Evolutionary conservation across 306 rosid species (phyloP).

Genomic region (Trichosanthes truncata): DNA sequence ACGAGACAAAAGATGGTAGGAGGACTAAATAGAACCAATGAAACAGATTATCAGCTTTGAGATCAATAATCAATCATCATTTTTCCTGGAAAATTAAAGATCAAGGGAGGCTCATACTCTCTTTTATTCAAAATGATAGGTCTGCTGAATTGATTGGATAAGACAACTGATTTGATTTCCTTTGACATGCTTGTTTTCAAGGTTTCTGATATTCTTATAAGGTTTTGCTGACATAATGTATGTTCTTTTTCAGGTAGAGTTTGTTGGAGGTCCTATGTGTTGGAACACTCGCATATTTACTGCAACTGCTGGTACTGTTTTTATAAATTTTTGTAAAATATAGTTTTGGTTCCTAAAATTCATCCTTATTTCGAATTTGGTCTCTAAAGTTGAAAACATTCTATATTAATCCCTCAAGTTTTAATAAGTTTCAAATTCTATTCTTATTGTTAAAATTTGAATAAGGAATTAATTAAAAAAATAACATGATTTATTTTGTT

Average conservation of each 20-base stretch:
- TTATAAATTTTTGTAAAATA: neutral
- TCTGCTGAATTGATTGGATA: neutral
- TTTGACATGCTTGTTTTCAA: neutral
- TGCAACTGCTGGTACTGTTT: constrained; percentile 65
- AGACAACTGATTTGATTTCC: neutral
- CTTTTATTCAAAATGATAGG: neutral
- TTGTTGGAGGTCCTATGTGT: constrained; percentile 97
- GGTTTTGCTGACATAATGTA: neutral
- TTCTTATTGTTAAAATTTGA: neutral
- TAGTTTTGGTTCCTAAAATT: neutral
- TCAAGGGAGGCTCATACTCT: neutral
- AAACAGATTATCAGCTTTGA: neutral
- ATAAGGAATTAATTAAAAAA: neutral
- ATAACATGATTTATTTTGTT: neutral
- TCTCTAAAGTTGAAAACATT: neutral
- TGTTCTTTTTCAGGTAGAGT: constrained; percentile 61
- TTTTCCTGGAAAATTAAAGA: neutral
- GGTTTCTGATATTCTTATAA: neutral
- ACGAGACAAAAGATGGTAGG: neutral
- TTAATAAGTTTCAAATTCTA: neutral
- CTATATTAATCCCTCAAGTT: neutral
- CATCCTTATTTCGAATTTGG: neutral
- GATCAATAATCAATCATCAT: neutral
- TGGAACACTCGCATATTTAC: constrained; percentile 88
- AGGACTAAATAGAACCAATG: neutral